Evolutionary conservation across 768 basidiomycete species (phyloP), one percentile per base, ranked within the genome.

Genomic region (Agrocybe chaxingu): DNA sequence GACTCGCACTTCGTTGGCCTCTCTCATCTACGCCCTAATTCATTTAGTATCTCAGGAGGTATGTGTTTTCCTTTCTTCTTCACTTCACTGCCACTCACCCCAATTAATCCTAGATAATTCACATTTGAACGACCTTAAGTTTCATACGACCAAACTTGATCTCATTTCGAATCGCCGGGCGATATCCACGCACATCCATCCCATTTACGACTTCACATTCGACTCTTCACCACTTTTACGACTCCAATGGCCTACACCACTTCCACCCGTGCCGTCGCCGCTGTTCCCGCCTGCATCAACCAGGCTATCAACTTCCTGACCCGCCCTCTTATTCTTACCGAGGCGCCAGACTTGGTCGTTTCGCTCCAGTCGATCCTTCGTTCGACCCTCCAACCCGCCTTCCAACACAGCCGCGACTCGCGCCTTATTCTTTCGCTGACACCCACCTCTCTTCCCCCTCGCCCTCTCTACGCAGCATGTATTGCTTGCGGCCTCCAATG

Each of bases 241-340:
- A 52, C 41, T 41, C 30, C n/a, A 29, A 56, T 56, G 55, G 52
- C 51, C 41, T 49, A 40, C 42, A 44, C 16, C 42, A 45, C 43
- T 42, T 29, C 34, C 50, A 47, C 33, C 44, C 48, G 37, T 33
- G 18, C 56, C n/a, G 37, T 34, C 35, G 47, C 39, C 45, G 43
- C 42, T 16, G 53, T 58, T 32, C 44, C 52, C n/a, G 53, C 62
- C 37, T 62, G 65, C 57, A 55, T 70, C 42, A 50, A 51, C 45
- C 68, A 68, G 50, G 67, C 69, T 32, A 60, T 70, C 50, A 57
- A 53, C 42, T 74, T 73, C 59, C 57, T 75, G 29, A 71, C 70
- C 3, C 63, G 67, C 8, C 71, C 74, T 24, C 60, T 75, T 35
- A 42, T 67, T 36, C 48, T 64, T 18, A 56, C 61, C 35, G 54